Conservation (phyloP, 306 rosid species). For the Rubus parviflorus region DNA sequence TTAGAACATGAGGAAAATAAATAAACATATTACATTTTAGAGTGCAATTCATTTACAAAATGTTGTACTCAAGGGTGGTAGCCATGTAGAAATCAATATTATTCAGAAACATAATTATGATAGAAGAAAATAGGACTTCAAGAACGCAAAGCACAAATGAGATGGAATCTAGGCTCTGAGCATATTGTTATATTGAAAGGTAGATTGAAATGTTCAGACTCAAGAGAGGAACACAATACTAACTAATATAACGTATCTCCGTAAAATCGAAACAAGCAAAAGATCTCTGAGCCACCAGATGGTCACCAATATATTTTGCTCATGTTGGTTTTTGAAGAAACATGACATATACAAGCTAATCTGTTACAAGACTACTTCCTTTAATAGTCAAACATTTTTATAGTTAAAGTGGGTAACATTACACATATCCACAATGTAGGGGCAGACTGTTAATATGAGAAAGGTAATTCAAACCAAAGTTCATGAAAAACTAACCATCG, state of each 20-base stretch:
- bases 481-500: constrained; percentile 71
- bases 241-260: background rate
- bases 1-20: background rate
- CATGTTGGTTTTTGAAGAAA: background rate
- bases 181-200: background rate
- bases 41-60: background rate
- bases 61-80: background rate
- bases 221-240: background rate
- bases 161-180: background rate
- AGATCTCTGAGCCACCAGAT: background rate
- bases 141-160: background rate
- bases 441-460: background rate
- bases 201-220: background rate
- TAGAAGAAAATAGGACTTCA: background rate
- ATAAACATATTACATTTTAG: background rate
- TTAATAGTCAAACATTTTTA: background rate
- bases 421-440: background rate
- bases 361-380: background rate
- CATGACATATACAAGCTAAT: background rate
- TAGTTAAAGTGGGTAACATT: background rate
- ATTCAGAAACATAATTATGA: background rate
- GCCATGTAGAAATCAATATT: background rate
- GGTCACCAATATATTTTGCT: background rate
- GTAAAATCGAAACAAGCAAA: background rate
- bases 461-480: constrained; percentile 25